Conservation (phyloP, 345 rosid species). For the Sapria himalayana region DNA sequence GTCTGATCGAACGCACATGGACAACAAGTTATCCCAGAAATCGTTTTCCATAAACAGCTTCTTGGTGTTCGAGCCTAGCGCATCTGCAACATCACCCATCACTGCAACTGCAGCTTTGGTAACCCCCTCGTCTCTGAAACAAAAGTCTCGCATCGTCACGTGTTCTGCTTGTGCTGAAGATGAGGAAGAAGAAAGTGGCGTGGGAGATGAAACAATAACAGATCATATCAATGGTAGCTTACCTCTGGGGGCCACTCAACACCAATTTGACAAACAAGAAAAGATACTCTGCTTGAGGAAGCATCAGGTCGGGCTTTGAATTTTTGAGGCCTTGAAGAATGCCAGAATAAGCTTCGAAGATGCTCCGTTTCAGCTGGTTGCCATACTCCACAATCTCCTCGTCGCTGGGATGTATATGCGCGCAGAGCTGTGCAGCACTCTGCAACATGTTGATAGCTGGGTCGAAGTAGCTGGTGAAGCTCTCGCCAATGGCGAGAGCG, state of each 20-base stretch:
- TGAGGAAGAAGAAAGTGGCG: neutral
- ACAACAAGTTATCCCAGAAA: constrained; percentile 39
- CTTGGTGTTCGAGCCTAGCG: constrained; percentile 54
- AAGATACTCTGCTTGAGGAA: constrained; percentile 67
- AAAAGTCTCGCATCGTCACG: neutral
- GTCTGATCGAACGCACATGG: constrained; percentile 61
- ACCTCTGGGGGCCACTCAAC: constrained; percentile 53
- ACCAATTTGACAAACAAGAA: constrained; percentile 65
- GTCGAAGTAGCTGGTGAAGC: constrained; percentile 51
- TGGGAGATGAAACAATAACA: neutral
- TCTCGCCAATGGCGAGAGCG: constrained; percentile 67
- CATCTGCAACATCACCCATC: constrained; percentile 87
- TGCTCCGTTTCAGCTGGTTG: constrained; percentile 63
- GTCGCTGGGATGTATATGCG: constrained; percentile 40
- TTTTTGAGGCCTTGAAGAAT: constrained; percentile 86
- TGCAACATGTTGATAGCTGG: constrained; percentile 56
- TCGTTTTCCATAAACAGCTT: constrained; percentile 35
- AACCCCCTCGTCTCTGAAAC: constrained; percentile 59
- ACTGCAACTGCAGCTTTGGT: constrained; percentile 83
- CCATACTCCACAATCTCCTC: constrained; percentile 76
- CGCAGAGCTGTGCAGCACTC: constrained; percentile 64
- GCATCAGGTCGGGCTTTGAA: constrained; percentile 52
- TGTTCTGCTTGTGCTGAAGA: too few relatives aligned
- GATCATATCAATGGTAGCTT: neutral
- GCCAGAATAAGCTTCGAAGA: constrained; percentile 87